Percentiles rank a stretch among this genome's conserved stretches.
These are phyloP conservation scores for Phaeosphaeriaceae sp. DNA, from an alignment of 2,329 filamentous ascomycete genomes.

Conservation along the genomic window DNA sequence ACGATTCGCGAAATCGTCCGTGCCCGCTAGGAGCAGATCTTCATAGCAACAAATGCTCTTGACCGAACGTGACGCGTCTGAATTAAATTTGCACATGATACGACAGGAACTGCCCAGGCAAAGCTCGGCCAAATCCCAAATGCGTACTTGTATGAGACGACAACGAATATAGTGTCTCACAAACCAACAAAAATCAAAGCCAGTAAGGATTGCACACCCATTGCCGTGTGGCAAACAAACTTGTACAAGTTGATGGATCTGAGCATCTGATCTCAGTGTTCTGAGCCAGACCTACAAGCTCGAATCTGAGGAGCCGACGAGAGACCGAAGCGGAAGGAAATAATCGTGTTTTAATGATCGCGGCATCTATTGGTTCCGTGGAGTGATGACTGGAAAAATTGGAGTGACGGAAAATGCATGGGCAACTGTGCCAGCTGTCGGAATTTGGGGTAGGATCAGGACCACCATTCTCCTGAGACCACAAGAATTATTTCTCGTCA, in stretches of 20 bases:
- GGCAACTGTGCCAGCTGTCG: background rate
- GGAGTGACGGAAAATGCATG: background rate
- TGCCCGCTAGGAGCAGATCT: background rate
- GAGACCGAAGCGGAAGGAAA: background rate
- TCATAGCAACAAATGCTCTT: no score
- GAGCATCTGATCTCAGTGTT: no score
- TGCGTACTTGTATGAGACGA: no score
- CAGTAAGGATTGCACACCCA: no score
- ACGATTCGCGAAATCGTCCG: background rate
- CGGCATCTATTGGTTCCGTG: background rate
- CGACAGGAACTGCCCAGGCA: no score
- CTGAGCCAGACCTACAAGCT: background rate
- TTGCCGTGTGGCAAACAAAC: no score
- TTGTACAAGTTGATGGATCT: no score
- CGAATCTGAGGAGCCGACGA: background rate
- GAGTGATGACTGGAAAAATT: background rate
- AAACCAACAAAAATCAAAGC: no score
- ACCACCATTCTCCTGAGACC: background rate
- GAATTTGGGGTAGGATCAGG: background rate
- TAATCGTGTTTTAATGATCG: background rate
- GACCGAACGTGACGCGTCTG: no score
- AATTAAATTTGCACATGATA: no score
- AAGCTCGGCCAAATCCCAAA: no score
- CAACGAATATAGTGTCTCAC: no score
- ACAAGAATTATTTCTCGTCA: background rate